A percentile compares a stretch with the other conserved stretches of the same genome.
Conservation (phyloP, 805 yeast genomes). For the Lipomyces kockii region DNA sequence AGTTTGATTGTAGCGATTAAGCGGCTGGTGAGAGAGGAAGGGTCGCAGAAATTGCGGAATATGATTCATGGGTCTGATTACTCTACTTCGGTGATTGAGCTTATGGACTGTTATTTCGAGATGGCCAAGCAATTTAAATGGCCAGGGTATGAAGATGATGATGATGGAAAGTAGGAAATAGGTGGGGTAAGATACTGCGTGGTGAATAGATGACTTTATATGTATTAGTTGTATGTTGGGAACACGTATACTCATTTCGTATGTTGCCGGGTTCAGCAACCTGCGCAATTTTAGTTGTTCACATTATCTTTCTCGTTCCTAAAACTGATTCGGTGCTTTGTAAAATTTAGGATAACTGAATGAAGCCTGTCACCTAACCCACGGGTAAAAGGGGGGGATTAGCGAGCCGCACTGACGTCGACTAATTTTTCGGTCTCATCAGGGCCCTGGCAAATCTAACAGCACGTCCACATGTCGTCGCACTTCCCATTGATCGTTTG, state of each 20-base stretch:
- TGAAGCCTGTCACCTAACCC: background rate
- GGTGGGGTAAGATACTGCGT: background rate
- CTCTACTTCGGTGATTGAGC: conserved; percentile 60
- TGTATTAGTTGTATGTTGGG: background rate
- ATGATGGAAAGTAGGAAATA: conserved; percentile 13
- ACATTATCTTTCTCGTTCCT: too few relatives aligned
- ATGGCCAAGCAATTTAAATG: conserved; percentile 54
- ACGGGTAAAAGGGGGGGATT: background rate
- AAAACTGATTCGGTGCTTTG: too few relatives aligned
- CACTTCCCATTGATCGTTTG: background rate
- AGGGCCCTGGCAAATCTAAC: background rate
- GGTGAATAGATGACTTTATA: background rate
- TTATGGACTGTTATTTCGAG: conserved; percentile 58
- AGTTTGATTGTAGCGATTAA: conserved; percentile 26
- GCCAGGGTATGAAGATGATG: conserved; percentile 49
- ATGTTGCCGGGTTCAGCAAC: background rate
- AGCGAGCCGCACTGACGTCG: background rate
- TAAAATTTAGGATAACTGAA: too few relatives aligned
- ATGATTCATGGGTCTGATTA: conserved; percentile 71
- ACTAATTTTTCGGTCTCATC: background rate
- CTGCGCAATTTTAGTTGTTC: background rate
- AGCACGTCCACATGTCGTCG: background rate
- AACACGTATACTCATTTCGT: background rate
- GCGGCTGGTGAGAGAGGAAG: conserved; percentile 33
- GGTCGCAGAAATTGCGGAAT: conserved; percentile 46